These are phyloP conservation scores for Alnus rubra DNA, from an alignment of 306 rosid species.

Conservation along the genomic window DNA sequence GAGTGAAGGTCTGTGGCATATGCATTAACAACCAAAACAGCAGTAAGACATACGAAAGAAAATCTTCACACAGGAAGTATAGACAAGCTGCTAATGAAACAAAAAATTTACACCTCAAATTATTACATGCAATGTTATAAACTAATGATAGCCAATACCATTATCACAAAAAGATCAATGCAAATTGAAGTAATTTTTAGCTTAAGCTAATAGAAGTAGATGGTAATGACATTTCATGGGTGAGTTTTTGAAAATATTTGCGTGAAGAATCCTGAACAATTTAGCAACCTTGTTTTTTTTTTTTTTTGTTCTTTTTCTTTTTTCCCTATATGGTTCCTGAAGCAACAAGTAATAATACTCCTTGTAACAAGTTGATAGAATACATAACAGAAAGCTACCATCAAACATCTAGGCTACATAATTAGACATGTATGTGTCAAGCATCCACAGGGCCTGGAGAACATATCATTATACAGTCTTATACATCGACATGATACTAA, in stretches of 20 bases:
- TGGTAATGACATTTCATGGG: background rate
- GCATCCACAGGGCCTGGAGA: background rate
- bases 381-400: background rate
- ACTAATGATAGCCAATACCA: background rate
- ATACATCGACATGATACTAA: background rate
- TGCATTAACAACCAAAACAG: background rate
- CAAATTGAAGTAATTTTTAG: background rate
- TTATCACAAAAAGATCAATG: background rate
- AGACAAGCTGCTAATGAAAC: background rate
- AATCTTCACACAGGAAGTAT: background rate
- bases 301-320: background rate
- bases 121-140: background rate
- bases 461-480: background rate
- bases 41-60: background rate
- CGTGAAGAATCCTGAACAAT: background rate
- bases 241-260: background rate
- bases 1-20: conserved; percentile 72
- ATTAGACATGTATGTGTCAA: background rate
- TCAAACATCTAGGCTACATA: background rate
- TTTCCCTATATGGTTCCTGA: background rate
- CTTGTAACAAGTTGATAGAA: background rate
- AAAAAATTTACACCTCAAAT: background rate
- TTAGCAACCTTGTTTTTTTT: background rate
- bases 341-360: background rate
- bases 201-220: background rate